These are phyloP conservation scores for Lipomyces sp. DNA, from an alignment of 805 yeast species.

Conservation along the genomic window DNA sequence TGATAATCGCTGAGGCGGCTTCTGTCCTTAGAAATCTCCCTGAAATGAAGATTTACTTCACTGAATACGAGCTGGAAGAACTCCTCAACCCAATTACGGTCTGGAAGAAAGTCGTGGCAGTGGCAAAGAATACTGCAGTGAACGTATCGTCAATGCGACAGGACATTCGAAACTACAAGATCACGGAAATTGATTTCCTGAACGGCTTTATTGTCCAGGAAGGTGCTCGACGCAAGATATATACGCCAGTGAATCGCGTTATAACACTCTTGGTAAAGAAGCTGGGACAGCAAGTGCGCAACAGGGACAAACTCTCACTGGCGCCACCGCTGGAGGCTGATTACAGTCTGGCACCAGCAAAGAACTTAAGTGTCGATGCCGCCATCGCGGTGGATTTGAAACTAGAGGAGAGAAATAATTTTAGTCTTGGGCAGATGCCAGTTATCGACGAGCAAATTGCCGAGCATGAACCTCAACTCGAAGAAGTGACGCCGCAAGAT, in stretches of 20 bases:
- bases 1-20: conserved; percentile 48
- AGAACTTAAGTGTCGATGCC: background rate
- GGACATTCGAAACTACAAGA: conserved; percentile 50
- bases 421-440: background rate
- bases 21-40: conserved; percentile 16
- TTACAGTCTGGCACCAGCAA: background rate
- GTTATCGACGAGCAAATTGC: background rate
- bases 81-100: conserved; percentile 46
- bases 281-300: conserved; percentile 13
- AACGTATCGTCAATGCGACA: conserved; percentile 76
- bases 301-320: conserved; percentile 6
- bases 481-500: background rate
- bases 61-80: conserved; percentile 11
- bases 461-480: background rate
- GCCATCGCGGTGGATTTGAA: background rate
- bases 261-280: conserved; percentile 13
- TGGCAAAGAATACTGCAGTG: conserved; percentile 54
- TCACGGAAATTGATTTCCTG: conserved; percentile 80
- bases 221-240: conserved; percentile 15
- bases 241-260: conserved; percentile 25
- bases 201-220: conserved; percentile 71
- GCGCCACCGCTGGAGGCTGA: background rate
- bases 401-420: background rate
- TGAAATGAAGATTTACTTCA: conserved; percentile 16
- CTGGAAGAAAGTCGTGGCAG: conserved; percentile 47